A percentile compares a stretch with the other conserved stretches of the same genome.
Conservation (phyloP, 345 rosid species). For the Brassica napus region DNA sequence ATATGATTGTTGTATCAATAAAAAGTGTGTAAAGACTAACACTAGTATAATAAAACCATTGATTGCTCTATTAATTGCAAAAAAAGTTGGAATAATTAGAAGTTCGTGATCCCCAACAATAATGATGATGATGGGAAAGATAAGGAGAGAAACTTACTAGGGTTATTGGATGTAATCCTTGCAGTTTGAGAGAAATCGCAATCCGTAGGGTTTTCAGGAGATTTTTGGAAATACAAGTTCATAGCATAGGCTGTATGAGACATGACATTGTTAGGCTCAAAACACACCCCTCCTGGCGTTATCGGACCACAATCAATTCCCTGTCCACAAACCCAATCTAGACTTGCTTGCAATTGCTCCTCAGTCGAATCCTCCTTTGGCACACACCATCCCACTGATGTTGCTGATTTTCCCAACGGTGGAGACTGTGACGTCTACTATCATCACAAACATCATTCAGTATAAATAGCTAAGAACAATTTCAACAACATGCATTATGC, state of each 20-base stretch:
- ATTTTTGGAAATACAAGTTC: slow-evolving; percentile 68
- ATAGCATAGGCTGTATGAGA: slow-evolving; percentile 81
- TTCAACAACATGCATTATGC: neutral
- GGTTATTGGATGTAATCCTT: slow-evolving; percentile 57
- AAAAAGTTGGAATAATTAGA: neutral
- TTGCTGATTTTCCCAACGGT: slow-evolving; percentile 29
- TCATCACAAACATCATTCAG: slow-evolving; percentile 1
- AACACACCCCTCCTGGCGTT: slow-evolving; percentile 74
- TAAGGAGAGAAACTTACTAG: slow-evolving; percentile 50
- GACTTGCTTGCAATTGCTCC: slow-evolving; percentile 64
- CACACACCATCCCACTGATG: slow-evolving; percentile 63
- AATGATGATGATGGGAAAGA: neutral
- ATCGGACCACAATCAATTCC: slow-evolving; percentile 63
- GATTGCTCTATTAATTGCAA: neutral
- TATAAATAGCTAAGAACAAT: neutral
- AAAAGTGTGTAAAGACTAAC: neutral
- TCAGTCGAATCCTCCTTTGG: slow-evolving; percentile 54
- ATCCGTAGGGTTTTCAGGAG: slow-evolving; percentile 50
- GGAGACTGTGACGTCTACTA: slow-evolving; percentile 31
- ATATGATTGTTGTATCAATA: neutral
- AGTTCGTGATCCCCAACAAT: neutral
- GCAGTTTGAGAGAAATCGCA: slow-evolving; percentile 81
- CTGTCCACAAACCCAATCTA: slow-evolving; percentile 74
- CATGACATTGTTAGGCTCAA: slow-evolving; percentile 64
- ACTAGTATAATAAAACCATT: neutral